Evolutionary conservation across 108 stramenopile genomes (phyloP), one percentile per base, ranked within the genome.

Genomic region (Skeletonema costatum): DNA sequence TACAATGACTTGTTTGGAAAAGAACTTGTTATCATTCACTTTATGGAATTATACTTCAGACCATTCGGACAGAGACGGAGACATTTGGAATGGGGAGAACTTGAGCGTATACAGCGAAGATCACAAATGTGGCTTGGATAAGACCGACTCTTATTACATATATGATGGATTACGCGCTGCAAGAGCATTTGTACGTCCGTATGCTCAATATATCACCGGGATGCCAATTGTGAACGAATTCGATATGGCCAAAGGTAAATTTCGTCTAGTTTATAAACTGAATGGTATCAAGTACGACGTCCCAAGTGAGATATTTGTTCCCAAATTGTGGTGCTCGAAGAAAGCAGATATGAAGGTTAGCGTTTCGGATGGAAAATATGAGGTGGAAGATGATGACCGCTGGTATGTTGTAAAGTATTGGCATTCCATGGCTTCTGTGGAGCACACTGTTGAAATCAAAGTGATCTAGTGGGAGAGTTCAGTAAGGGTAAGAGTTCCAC

Each of bases 71-170:
- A 17, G 3, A 8, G 35, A 13, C 29, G 84, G 84, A 9, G 84
- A 85, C 36, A 16, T 60, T 19, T 85, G 84, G 84, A 85, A 85
- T 48, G 79, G 75, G 2, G 84, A 85, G 42, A 75, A 85, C 66
- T 64, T 85, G 48, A 73, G 71, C 13, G 29, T 85, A 3, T 85
- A 69, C 42, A 63, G 66, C 19, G 32, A 65, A 14, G 84, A 85
- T 39, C 79, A 85, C 38, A 76, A 76, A 30, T 21, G 56, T 4
- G 75, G 75, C 30, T 59, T 68, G 59, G 60, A 76, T 32, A 30
- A 38, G 21, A 46, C 66, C 1, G 68, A 76, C n/a, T 59, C 66
- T 1, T 62, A 46, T 13, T 68, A 75, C 60, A 74, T 78, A 3
- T 78, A 78, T 33, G 77, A 72, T 67, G 77, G 77, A 42, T 36